Evolutionary conservation across 2,329 filamentous ascomycete genomes (phyloP), one percentile per base, ranked within the genome.

Genomic region (Herpomyces periplanetae): DNA sequence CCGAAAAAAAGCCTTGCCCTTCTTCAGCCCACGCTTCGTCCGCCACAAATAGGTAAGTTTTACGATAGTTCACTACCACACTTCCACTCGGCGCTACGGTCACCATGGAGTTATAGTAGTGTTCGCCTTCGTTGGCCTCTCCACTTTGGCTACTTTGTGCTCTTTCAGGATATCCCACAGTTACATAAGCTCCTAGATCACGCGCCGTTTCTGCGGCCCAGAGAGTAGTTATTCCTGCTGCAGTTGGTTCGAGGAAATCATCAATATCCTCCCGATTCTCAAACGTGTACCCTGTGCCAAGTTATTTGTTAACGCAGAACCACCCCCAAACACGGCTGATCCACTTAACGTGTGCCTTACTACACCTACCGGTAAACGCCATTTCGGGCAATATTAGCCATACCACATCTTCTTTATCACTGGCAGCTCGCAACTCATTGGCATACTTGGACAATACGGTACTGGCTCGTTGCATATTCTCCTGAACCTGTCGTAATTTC

Each of bases 121-220:
- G 41, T 5, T 30, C 17, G 2, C 25, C 27, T 13, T 21, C 18
- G 12, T 17, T 21, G 16, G 31, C 4, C 14, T 17, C 22, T 25
- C 23, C 8, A 23, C 33, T 8, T 11, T n/a, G n/a, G n/a, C n/a
- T n/a, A n/a, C n/a, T n/a, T n/a, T n/a, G n/a, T n/a, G n/a, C n/a
- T n/a, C n/a, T n/a, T n/a, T 80, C 66, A 0, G 66, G 65, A 21
- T 75, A 80, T 1, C 66, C 66, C 1, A 55, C 52, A 0, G 52
- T 49, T 0, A 75, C 61, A 19, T 47, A 40, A 29, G 63, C 71
- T 23, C 57, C 44, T 29, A 62, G 45, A 27, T 55, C 56, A 10
- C 53, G 40, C 0, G 66, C 65, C 0, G 47, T 51, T 0, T 47
- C 52, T 14, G 52, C 43, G 0, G 64, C 63, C 66, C 65, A 80